These are phyloP conservation scores for Solanum hybrid DNA, from an alignment of 305 asterid species.

Conservation along the genomic window DNA sequence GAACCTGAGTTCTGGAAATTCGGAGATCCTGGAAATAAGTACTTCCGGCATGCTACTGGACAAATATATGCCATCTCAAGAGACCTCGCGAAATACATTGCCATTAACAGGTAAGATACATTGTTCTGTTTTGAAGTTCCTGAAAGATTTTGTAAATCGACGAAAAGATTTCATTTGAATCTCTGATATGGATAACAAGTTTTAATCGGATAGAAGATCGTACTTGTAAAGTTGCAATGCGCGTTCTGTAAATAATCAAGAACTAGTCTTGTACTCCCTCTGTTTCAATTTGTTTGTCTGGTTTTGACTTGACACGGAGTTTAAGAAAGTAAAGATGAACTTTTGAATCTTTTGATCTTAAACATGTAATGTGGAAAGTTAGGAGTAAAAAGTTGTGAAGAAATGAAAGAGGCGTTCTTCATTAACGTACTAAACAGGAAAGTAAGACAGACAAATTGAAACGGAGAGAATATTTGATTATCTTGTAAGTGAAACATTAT, in stretches of 20 bases:
- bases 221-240: neutral
- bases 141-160: neutral
- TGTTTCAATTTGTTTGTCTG: neutral
- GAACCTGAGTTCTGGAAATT: constrained; percentile 81
- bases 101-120: constrained; percentile 46
- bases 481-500: neutral
- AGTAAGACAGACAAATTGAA: neutral
- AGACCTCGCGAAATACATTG: constrained; percentile 51
- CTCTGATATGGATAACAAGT: neutral
- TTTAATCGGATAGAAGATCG: neutral
- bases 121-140: neutral
- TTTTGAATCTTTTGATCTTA: neutral
- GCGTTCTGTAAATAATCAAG: neutral
- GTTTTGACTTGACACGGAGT: neutral
- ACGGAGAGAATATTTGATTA: neutral
- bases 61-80: constrained; percentile 72
- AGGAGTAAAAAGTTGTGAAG: neutral
- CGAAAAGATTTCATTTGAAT: neutral
- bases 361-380: neutral
- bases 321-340: neutral
- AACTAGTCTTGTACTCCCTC: neutral
- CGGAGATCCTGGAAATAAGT: constrained; percentile 61
- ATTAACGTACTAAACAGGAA: neutral
- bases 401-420: neutral
- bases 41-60: constrained; percentile 80